A percentile compares a stretch with the other conserved stretches of the same genome.
Evolutionary conservation across 208 protist genomes (phyloP).

Genomic region (Crithidia mellificae): DNA sequence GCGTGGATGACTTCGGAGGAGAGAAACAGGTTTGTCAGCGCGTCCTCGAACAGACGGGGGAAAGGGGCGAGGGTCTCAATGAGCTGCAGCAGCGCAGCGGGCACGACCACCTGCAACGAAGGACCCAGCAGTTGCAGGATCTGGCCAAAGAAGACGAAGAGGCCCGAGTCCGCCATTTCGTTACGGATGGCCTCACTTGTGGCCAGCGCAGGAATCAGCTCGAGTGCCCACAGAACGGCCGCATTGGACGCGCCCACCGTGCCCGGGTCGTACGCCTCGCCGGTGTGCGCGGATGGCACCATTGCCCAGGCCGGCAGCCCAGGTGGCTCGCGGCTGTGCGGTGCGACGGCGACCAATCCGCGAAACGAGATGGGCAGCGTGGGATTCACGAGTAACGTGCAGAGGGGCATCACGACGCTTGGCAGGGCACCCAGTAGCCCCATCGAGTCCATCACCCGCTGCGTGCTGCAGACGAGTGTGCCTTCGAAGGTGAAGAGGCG

Average conservation of each 20-base stretch:
- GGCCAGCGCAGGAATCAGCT: slow-evolving; percentile 58
- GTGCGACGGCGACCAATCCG: slow-evolving; percentile 6
- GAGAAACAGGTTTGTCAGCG: slow-evolving; percentile 78
- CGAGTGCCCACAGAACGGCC: slow-evolving; percentile 52
- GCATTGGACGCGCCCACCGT: slow-evolving; percentile 20
- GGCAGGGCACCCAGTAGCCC: slow-evolving; percentile 69
- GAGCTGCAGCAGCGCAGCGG: slow-evolving; percentile 52
- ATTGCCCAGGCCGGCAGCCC: slow-evolving; percentile 3
- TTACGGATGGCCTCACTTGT: slow-evolving; percentile 60
- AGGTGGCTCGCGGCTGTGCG: slow-evolving; percentile 4
- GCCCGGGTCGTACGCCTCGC: slow-evolving; percentile 11
- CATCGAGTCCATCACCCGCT: slow-evolving; percentile 72
- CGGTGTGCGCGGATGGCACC: slow-evolving; percentile 7
- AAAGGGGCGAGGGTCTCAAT: slow-evolving; percentile 45
- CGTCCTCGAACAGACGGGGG: slow-evolving; percentile 62
- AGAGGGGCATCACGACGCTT: slow-evolving; percentile 72
- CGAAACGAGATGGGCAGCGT: slow-evolving; percentile 63
- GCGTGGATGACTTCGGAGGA: slow-evolving; percentile 67
- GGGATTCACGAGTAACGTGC: slow-evolving; percentile 64
- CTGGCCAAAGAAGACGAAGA: slow-evolving; percentile 72
- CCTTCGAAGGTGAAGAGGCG: slow-evolving; percentile 73
- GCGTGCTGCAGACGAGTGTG: slow-evolving; percentile 65
- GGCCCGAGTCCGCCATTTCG: slow-evolving; percentile 56
- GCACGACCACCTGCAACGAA: slow-evolving; percentile 33
- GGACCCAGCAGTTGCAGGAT: slow-evolving; percentile 62